A percentile compares a stretch with the other conserved stretches of the same genome.
Evolutionary conservation across 2,329 filamentous ascomycete species (phyloP).

Genomic region (Fusarium pininemorale): DNA sequence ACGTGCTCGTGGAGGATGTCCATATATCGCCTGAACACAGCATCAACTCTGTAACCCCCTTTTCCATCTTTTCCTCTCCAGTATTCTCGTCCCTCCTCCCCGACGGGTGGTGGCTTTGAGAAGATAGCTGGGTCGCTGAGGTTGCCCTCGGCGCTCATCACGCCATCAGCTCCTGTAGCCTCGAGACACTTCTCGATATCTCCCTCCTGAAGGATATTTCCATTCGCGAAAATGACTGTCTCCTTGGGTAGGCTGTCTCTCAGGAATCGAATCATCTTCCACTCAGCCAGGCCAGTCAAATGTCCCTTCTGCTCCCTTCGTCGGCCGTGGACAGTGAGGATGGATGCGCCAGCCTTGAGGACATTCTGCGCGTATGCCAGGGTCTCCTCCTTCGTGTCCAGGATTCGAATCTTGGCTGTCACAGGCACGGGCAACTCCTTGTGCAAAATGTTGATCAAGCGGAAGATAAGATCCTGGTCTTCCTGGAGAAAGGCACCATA

Average conservation of each 20-base stretch:
- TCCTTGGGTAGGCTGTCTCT: conserved; percentile 84
- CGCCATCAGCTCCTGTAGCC: conserved; percentile 86
- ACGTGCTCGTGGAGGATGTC: conserved; percentile 88
- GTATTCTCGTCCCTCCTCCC: conserved; percentile 79
- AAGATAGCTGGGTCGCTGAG: conserved; percentile 93
- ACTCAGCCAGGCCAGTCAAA: conserved; percentile 91
- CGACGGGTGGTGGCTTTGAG: conserved; percentile 69
- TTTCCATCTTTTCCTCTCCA: conserved; percentile 83
- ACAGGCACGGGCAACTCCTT: conserved; percentile 81
- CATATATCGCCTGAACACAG: conserved; percentile 85
- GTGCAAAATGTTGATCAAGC: conserved; percentile 86
- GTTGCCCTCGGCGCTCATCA: conserved; percentile 98
- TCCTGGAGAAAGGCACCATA: conserved; percentile 97
- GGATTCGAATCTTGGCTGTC: conserved; percentile 92
- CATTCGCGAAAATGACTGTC: conserved; percentile 96
- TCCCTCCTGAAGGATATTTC: conserved; percentile 84
- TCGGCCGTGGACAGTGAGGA: conserved; percentile 91
- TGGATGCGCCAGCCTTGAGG: conserved; percentile 86
- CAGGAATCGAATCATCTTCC: conserved; percentile 83
- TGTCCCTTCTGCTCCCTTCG: conserved; percentile 94
- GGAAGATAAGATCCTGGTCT: conserved; percentile 83
- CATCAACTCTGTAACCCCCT: conserved; percentile 89
- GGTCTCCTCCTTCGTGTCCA: conserved; percentile 87
- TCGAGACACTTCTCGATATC: conserved; percentile 82
- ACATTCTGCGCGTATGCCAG: conserved; percentile 90